Percentiles rank a stretch among this genome's conserved stretches.
Evolutionary conservation across 169 alveolate species (phyloP).

Genomic region (Plasmodium vinckei): DNA sequence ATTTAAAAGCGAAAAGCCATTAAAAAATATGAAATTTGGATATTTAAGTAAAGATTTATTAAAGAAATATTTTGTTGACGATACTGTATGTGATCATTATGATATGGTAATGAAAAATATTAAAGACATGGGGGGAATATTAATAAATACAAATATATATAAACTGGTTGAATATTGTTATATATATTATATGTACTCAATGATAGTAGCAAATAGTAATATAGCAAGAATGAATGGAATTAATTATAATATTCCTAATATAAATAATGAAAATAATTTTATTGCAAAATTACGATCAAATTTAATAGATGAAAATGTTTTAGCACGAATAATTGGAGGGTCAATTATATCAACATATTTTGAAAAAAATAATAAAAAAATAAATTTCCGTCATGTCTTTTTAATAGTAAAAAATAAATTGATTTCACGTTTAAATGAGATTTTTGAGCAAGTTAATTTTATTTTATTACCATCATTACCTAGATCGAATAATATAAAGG

Average conservation of each 20-base stretch:
- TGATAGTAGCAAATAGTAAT: conserved; percentile 62
- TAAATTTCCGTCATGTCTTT: conserved; percentile 2
- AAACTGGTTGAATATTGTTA: conserved; percentile 42
- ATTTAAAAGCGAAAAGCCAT: conserved; percentile 16
- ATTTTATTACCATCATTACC: conserved; percentile 60
- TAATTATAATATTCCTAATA: conserved; percentile 38
- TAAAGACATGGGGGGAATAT: conserved; percentile 24
- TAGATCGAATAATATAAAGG: conserved; percentile 36
- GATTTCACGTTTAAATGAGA: background rate
- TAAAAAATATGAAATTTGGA: conserved; percentile 45
- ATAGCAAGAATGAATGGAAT: conserved; percentile 52
- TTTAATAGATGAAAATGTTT: conserved; percentile 37
- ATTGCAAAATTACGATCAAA: conserved; percentile 28
- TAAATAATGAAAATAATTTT: conserved; percentile 7
- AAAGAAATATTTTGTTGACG: conserved; percentile 33
- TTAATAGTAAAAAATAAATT: conserved; percentile 4
- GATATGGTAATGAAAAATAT: conserved; percentile 26
- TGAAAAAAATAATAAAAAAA: conserved; percentile 17
- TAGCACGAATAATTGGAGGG: conserved; percentile 50
- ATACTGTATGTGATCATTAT: conserved; percentile 8
- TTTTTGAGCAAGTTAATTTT: conserved; percentile 25
- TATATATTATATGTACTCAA: conserved; percentile 36
- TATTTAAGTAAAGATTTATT: conserved; percentile 21
- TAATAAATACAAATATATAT: conserved; percentile 12
- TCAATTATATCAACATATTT: conserved; percentile 43